These are phyloP conservation scores for Colletotrichum liaoningense DNA, from an alignment of 2,329 filamentous ascomycete genomes.

Conservation along the genomic window DNA sequence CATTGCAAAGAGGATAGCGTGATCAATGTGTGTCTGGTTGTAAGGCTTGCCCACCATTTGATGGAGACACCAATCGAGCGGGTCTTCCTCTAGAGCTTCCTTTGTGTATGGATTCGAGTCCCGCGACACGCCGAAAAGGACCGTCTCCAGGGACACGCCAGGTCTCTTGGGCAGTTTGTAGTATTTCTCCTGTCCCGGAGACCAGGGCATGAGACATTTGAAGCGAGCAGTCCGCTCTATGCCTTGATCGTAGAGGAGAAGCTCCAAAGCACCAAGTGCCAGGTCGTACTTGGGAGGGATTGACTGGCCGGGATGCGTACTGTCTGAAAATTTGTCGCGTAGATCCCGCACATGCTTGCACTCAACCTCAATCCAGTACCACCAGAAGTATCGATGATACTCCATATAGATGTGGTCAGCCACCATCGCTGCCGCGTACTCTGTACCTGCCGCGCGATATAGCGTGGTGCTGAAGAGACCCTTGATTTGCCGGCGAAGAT, in stretches of 20 bases:
- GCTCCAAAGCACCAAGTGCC: neutral
- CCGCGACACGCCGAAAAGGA: neutral
- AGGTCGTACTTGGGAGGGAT: neutral
- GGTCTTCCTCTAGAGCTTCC: neutral
- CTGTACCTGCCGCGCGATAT: fast-evolving
- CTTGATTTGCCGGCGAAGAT: neutral
- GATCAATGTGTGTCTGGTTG: neutral
- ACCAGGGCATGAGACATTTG: neutral
- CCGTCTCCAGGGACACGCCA: neutral
- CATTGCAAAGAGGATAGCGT: neutral
- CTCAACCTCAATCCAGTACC: neutral
- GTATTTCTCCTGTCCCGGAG: neutral
- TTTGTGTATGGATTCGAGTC: neutral
- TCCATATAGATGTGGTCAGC: neutral
- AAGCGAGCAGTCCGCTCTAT: fast-evolving
- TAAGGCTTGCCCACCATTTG: neutral
- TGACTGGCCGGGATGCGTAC: neutral
- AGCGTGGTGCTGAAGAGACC: neutral
- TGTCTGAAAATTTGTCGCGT: neutral
- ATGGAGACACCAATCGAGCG: neutral
- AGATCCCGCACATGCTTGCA: neutral
- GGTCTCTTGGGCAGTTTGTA: neutral
- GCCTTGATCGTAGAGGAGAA: neutral
- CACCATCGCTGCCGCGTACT: neutral
- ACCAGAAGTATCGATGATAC: neutral